Conservation (phyloP, 768 basidiomycete genomes). For the Lactarius trivialis region DNA sequence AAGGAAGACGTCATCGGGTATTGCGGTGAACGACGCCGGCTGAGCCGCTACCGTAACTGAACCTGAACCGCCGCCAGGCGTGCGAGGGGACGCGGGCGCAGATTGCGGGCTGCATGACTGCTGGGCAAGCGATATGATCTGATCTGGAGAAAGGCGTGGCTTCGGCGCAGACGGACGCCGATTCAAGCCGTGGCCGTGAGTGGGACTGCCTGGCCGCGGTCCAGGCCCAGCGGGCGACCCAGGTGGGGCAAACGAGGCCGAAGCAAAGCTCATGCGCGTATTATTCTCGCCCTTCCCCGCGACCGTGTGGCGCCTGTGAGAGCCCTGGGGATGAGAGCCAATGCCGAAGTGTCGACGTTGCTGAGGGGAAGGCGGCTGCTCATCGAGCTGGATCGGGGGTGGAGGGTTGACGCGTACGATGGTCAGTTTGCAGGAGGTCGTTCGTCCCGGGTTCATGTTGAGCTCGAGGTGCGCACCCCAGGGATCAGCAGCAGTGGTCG, state of each 20-base stretch:
- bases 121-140: slow-evolving; percentile 67
- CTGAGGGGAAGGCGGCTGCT: slow-evolving; percentile 33
- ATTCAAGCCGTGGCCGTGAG: slow-evolving; percentile 33
- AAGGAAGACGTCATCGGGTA: slow-evolving; percentile 71
- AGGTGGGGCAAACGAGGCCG: slow-evolving; percentile 48
- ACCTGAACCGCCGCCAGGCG: slow-evolving; percentile 22
- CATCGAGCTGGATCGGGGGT: slow-evolving; percentile 29
- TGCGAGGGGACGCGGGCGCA: slow-evolving; percentile 24
- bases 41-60: slow-evolving; percentile 15
- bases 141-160: slow-evolving; percentile 52
- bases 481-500: slow-evolving; percentile 62
- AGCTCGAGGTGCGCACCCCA: slow-evolving; percentile 48
- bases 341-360: slow-evolving; percentile 25
- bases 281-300: slow-evolving; percentile 27
- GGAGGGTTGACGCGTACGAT: slow-evolving; percentile 57
- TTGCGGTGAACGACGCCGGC: slow-evolving; percentile 52
- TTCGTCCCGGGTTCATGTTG: slow-evolving; percentile 47
- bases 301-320: slow-evolving; percentile 28
- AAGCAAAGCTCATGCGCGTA: slow-evolving; percentile 53
- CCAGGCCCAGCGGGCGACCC: slow-evolving; percentile 24
- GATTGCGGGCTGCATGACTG: slow-evolving; percentile 45
- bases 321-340: slow-evolving; percentile 25
- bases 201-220: slow-evolving; percentile 24
- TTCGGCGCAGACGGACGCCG: slow-evolving; percentile 40
- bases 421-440: slow-evolving; percentile 58